Base-by-base conservation (phyloP, 441 rosid genomes). In the Euphorbia schlechtendalii region DNA sequence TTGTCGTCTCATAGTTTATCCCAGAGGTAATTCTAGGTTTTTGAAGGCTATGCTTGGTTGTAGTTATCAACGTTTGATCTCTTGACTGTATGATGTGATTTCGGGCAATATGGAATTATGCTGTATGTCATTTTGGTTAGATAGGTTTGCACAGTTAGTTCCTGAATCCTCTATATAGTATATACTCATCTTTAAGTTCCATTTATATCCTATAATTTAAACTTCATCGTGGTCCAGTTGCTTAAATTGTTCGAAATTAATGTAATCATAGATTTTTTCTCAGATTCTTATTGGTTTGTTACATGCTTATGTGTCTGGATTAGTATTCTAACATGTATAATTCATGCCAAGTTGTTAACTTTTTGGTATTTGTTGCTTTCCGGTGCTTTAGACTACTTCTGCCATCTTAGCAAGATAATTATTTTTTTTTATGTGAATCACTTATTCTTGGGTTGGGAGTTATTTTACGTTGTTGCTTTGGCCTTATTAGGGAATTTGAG, bases 1-100 rank as follows among this genome's bases (percentile, higher is more conserved):
- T 75, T 95, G 98, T 59, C 96, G 98, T 49, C 99, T 95, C 60
- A 89, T 92, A 64, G 98, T 92, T 64, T 95, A 95, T 84, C 99
- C 99, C 74, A 86, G 98, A 88, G 99, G 99, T 95, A 66, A 82
- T 74, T 82, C 70, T 43, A 58, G 58, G 72, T 57, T 14, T 46
- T 63, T 21, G 27, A 30, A 22, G 51, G 38, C 36, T 12, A 46
- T 65, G 20, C 18, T 65, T 54, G n/a, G 40, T 40, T 64, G 25
- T 38, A 14, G 21, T 48, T 30, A 15, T 34, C 46, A 24, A 60
- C 32, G 40, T 59, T 43, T 56, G 48, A 32, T 32, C 34, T 3
- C 34, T 32, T 32, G 34, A 32, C 34, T 60, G 59, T 54, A 10
- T 70, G 20, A 59, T 27, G 56, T 22, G 66, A 48, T 27, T 54